These are phyloP conservation scores for Neonectria sp. DNA, from an alignment of 2,329 filamentous ascomycete genomes.

Conservation along the genomic window DNA sequence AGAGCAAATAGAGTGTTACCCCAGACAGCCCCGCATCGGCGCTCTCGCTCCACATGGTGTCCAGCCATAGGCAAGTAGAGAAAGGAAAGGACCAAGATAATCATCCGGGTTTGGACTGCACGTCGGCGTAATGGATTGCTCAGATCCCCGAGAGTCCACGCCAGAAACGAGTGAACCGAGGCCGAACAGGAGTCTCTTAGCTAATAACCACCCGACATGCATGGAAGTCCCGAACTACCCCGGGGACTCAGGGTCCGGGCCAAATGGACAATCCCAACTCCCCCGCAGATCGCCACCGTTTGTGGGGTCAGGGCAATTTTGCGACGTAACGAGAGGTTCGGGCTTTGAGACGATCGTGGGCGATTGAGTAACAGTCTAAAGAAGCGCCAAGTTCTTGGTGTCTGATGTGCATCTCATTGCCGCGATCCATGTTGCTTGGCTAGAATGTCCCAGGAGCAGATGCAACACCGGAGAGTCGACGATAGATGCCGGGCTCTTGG, in stretches of 20 bases:
- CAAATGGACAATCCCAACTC: no score
- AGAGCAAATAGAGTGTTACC: conserved; percentile 1
- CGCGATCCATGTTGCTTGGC: background rate
- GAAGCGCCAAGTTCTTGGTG: background rate
- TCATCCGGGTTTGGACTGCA: background rate
- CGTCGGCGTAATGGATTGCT: background rate
- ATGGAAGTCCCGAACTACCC: conserved; percentile 1
- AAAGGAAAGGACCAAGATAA: background rate
- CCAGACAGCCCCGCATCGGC: conserved; percentile 10
- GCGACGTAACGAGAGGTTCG: no score
- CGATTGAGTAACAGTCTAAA: background rate
- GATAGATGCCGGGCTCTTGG: no score
- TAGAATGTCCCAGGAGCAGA: background rate
- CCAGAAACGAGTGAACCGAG: background rate
- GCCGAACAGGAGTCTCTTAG: conserved; percentile 3
- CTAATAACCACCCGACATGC: conserved; percentile 15
- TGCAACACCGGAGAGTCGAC: no score
- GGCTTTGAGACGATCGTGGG: no score
- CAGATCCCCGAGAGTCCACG: background rate
- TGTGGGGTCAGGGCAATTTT: no score
- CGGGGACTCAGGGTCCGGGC: no score
- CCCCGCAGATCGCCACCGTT: no score
- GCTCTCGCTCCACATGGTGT: background rate
- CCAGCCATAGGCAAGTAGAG: no score
- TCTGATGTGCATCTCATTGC: background rate